Evolutionary conservation across 1,139 yeast species (phyloP).

Genomic region (Pneumocystis canis): DNA sequence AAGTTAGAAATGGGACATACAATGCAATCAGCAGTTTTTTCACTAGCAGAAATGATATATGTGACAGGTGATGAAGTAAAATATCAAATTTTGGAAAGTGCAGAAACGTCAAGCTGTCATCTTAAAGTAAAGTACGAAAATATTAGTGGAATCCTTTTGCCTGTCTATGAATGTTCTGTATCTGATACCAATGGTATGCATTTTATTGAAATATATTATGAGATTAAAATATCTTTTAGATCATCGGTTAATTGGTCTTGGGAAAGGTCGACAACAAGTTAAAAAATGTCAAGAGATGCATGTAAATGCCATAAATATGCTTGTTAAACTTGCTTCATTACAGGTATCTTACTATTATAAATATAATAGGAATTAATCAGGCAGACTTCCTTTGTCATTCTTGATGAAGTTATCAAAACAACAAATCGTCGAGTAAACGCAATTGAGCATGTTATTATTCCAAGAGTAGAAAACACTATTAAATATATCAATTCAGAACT

Average conservation of each 20-base stretch:
- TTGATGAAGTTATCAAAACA: constrained; percentile 94
- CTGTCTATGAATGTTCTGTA: constrained; percentile 50
- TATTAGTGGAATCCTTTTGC: constrained; percentile 88
- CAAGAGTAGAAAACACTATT: constrained; percentile 92
- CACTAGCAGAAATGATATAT: constrained; percentile 89
- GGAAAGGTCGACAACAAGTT: constrained; percentile 97
- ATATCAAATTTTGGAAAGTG: constrained; percentile 90
- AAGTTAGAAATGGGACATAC: constrained; percentile 96
- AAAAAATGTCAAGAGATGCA: constrained; percentile 87
- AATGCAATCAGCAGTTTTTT: constrained; percentile 96
- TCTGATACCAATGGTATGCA: constrained; percentile 29
- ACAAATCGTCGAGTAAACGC: constrained; percentile 98
- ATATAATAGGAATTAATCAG: background rate
- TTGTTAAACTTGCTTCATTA: constrained; percentile 86
- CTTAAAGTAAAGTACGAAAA: constrained; percentile 89
- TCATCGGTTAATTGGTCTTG: constrained; percentile 89
- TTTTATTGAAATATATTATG: background rate
- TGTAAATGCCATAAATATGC: constrained; percentile 87
- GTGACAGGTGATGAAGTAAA: constrained; percentile 94
- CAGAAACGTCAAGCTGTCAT: constrained; percentile 70
- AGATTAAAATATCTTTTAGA: constrained; percentile 51
- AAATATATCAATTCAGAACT: constrained; percentile 85
- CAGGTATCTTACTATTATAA: constrained; percentile 16
- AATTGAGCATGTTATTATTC: constrained; percentile 94
- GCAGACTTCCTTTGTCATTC: constrained; percentile 86